A percentile compares a stretch with the other conserved stretches of the same genome.
Evolutionary conservation across 768 basidiomycete species (phyloP).

Genomic region (Rubroboletus satanas): DNA sequence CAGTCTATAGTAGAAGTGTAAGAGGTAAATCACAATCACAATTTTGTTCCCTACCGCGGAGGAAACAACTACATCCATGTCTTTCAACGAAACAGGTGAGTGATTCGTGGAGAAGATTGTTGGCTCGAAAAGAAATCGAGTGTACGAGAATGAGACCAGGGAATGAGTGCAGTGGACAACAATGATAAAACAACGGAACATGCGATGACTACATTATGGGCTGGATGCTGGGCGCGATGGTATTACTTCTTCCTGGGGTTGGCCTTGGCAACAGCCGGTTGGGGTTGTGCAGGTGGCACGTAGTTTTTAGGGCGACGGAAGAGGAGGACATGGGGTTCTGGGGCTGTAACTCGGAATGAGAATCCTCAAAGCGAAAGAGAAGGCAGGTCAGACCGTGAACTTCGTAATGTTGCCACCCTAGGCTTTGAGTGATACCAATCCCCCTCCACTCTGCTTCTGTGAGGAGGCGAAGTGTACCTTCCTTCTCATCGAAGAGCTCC

Average conservation of each 20-base stretch:
- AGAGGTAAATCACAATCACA: conserved; percentile 9
- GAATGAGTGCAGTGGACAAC: conserved; percentile 19
- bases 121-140: conserved; percentile 7
- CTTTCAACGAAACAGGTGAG: conserved; percentile 7
- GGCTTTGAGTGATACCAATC: conserved; percentile 92
- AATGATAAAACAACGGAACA: conserved; percentile 20
- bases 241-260: conserved; percentile 43
- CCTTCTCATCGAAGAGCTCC: conserved; percentile 72
- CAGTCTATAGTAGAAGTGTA: conserved; percentile 6
- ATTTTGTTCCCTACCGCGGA: conserved; percentile 7
- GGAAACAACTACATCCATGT: conserved; percentile 5
- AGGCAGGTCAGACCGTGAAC: conserved; percentile 69
- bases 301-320: conserved; percentile 81
- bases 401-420: conserved; percentile 97
- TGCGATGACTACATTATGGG: conserved; percentile 16
- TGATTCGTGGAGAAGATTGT: background rate
- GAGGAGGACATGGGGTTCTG: conserved; percentile 90
- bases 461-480: conserved; percentile 77
- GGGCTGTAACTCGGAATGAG: conserved; percentile 47
- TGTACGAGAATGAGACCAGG: conserved; percentile 11
- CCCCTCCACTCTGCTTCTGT: conserved; percentile 91
- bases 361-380: background rate
- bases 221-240: conserved; percentile 3
- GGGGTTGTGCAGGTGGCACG: conserved; percentile 48
- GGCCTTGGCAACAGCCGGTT: conserved; percentile 34